Conservation (phyloP, 768 basidiomycete genomes). For the Tephrocybe sp. region DNA sequence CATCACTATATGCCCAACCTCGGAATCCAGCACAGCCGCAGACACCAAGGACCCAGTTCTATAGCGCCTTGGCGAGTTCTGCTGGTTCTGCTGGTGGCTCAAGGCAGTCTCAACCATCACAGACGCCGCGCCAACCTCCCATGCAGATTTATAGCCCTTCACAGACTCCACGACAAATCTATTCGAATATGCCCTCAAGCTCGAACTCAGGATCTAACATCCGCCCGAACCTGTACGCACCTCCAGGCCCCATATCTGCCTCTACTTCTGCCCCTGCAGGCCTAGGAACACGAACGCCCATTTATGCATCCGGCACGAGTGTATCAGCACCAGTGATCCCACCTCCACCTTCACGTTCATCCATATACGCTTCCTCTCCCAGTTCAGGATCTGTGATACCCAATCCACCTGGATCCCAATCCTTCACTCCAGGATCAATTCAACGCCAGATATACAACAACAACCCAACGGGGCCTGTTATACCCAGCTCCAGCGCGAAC, state of each 20-base stretch:
- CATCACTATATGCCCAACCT: background rate
- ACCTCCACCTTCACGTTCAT: background rate
- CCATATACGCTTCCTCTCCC: background rate
- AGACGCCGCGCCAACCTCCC: conserved; percentile 5
- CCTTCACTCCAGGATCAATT: background rate
- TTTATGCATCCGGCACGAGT: background rate
- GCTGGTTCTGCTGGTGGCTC: background rate
- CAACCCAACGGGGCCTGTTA: background rate
- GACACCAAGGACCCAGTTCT: background rate
- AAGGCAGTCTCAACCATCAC: background rate
- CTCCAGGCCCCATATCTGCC: no score
- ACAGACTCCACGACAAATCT: conserved; percentile 1
- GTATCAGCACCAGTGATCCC: background rate
- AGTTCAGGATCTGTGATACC: background rate
- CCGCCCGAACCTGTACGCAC: background rate
- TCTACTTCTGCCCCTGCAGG: background rate
- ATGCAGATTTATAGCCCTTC: conserved; percentile 6
- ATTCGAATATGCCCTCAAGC: background rate
- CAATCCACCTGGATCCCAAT: background rate
- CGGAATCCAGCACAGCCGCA: background rate
- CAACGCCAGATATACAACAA: conserved; percentile 4
- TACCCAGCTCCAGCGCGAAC: conserved; percentile 5
- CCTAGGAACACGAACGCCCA: background rate
- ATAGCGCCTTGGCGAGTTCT: background rate
- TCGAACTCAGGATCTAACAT: background rate